phyloP scores from a whole-genome alignment of 108 stramenopile genomes.

The Cyclotella choctawhatcheeana region DNA sequence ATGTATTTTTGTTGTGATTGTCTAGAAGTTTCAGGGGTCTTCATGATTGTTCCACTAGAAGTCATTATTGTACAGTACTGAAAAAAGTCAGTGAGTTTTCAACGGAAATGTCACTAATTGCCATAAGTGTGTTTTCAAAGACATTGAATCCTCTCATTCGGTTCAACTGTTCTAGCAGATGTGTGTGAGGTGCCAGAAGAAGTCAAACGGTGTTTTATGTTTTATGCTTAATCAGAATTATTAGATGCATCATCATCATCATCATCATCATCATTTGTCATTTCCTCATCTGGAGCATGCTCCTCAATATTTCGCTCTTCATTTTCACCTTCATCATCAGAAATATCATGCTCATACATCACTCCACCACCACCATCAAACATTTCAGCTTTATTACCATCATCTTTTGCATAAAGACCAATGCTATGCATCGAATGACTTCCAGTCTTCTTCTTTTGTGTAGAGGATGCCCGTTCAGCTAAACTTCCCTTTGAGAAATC shows the following conservation, averaged over 20 bases:
- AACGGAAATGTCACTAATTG: too few species aligned
- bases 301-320: not conserved
- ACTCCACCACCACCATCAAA: conserved; percentile 89
- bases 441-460: conserved; percentile 71
- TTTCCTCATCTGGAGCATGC: not conserved
- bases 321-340: conserved; percentile 74
- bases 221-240: too few species aligned
- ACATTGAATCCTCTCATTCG: too few species aligned
- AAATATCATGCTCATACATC: conserved; percentile 85
- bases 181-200: too few species aligned
- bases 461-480: conserved; percentile 64
- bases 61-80: too few species aligned
- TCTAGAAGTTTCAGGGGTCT: too few species aligned
- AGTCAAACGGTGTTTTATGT: too few species aligned
- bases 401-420: conserved; percentile 87
- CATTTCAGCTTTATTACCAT: conserved; percentile 80
- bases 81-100: too few species aligned
- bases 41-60: too few species aligned
- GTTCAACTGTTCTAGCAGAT: too few species aligned
- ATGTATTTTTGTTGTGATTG: too few species aligned
- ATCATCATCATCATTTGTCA: not conserved
- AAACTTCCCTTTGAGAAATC: conserved; percentile 44
- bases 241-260: conserved; percentile 1
- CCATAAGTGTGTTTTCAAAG: too few species aligned
- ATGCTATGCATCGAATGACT: conserved; percentile 91